Conservation (phyloP, 345 rosid genomes). For the Hirschfeldia incana region DNA sequence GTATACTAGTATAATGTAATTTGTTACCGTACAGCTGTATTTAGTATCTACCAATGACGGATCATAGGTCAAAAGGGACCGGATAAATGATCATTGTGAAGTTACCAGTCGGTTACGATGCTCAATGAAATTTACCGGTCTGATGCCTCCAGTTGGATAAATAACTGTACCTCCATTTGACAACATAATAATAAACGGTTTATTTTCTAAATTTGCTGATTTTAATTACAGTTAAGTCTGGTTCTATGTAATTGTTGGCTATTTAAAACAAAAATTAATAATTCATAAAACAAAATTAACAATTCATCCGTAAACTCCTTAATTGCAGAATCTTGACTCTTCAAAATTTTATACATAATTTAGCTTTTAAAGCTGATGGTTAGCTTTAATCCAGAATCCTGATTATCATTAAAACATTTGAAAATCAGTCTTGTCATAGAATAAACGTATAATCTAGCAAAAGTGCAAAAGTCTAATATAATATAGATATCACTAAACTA, state of each 20-base stretch:
- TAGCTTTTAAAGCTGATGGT: neutral
- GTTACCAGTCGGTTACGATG: neutral
- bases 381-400: neutral
- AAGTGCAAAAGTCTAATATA: neutral
- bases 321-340: neutral
- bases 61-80: neutral
- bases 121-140: neutral
- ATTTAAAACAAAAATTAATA: neutral
- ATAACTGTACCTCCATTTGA: neutral
- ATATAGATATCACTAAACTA: slow-evolving; percentile 18
- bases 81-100: slow-evolving; percentile 1
- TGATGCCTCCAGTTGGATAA: neutral
- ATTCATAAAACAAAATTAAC: no score
- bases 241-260: neutral
- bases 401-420: neutral
- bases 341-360: neutral
- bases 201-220: neutral
- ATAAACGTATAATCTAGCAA: slow-evolving; percentile 22
- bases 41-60: neutral
- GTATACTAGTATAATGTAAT: neutral
- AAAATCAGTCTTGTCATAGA: slow-evolving; percentile 29
- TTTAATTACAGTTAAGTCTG: neutral
- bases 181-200: neutral
- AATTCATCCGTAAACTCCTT: neutral
- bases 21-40: neutral